A percentile compares a stretch with the other conserved stretches of the same genome.
These are phyloP conservation scores for Aspergillus japonicus DNA, from an alignment of 2,329 filamentous ascomycete genomes.

Conservation along the genomic window DNA sequence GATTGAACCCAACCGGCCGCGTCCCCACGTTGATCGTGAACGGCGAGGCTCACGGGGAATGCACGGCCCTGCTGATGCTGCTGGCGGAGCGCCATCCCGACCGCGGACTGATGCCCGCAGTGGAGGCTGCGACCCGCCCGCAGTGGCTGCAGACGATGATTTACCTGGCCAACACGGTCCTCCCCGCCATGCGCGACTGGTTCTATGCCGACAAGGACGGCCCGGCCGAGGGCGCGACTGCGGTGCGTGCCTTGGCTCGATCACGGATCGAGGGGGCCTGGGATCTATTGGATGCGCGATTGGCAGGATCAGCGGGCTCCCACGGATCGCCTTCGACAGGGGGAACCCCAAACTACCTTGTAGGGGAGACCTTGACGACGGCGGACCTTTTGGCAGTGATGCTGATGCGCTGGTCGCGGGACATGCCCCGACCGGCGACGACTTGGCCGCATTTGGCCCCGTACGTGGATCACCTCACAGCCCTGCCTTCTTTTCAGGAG, in stretches of 20 bases:
- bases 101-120: neutral
- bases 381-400: neutral
- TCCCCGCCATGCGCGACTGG: slow-evolving; percentile 1
- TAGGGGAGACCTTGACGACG: neutral
- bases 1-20: neutral
- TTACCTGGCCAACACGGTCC: neutral
- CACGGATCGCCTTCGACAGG: neutral
- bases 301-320: neutral
- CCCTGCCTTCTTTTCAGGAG: neutral
- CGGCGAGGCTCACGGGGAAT: neutral
- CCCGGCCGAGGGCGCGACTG: neutral
- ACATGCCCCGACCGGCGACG: neutral
- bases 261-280: neutral
- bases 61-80: neutral
- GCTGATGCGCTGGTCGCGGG: neutral
- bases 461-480: neutral
- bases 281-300: neutral
- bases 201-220: neutral
- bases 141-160: neutral
- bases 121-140: neutral
- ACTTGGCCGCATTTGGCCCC: neutral
- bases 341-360: neutral
- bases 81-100: neutral
- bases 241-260: neutral
- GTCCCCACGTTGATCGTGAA: neutral